Evolutionary conservation across 345 rosid species (phyloP).

Genomic region (Melastoma malabathricum): DNA sequence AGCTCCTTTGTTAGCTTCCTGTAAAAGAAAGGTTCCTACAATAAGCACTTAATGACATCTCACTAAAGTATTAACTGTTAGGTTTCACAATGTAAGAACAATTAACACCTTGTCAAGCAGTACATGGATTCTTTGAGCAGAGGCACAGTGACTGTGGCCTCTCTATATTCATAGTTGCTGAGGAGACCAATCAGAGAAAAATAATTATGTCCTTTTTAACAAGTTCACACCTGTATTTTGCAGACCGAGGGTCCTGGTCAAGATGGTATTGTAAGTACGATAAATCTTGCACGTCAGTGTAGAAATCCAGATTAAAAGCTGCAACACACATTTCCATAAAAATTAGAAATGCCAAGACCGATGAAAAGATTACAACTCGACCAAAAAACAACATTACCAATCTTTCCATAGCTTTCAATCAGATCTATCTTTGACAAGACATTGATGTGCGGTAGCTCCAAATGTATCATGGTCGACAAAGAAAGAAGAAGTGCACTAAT

Average conservation of each 20-base stretch:
- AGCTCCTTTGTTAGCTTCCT: constrained; percentile 81
- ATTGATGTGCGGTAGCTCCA: constrained; percentile 87
- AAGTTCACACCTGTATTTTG: constrained; percentile 63
- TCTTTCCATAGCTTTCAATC: constrained; percentile 79
- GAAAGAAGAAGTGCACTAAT: constrained; percentile 74
- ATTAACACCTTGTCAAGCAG: no score
- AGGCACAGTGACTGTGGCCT: no score
- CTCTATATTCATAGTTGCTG: neutral
- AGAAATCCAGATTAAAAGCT: constrained; percentile 79
- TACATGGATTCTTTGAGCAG: no score
- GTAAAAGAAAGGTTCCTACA: constrained; percentile 6
- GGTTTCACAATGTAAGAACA: no score
- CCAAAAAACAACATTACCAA: constrained; percentile 25
- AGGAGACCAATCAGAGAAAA: neutral
- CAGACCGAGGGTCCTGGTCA: constrained; percentile 71
- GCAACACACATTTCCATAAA: constrained; percentile 9
- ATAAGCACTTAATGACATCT: neutral
- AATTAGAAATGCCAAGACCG: neutral
- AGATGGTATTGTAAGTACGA: constrained; percentile 58
- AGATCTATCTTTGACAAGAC: constrained; percentile 90
- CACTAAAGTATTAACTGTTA: no score
- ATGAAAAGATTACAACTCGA: neutral
- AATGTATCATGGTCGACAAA: constrained; percentile 78
- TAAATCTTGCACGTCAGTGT: constrained; percentile 80
- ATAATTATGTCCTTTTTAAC: neutral